Evolutionary conservation across 331 rosid genomes (phyloP), one percentile per base, ranked within the genome.

Genomic region (Stylosanthes scabra): DNA sequence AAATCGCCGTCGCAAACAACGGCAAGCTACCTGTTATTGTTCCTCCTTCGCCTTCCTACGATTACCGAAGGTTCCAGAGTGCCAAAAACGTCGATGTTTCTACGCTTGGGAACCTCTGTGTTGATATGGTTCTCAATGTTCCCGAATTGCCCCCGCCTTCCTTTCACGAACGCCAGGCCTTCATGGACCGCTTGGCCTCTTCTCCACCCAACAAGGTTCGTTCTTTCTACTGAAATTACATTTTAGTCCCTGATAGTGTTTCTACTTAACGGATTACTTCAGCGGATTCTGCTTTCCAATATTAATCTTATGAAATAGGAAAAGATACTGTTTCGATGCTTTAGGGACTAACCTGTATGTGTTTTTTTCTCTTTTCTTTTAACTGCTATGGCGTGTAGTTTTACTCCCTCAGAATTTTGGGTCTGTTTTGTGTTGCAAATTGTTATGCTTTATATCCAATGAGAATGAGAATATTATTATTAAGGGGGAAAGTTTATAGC

Each of bases 31-130:
- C 57, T 9, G 2, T 3, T 11, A 9, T 51, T 6, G 27, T 51
- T n/a, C 7, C 11, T 51, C 57, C 57, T 51, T 25, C 15, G 5
- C 16, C 57, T n/a, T 25, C 57, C 9, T 10, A 5, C 55, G 84
- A 72, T 64, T 67, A 67, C 64, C 66, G 77, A 37, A 59, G 77
- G 57, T 55, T 72, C 45, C 57, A 72, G 49, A 69, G 40, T 11
- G 57, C 66, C 11, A 94, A 91, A 77, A 78, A 85, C 74, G 63
- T 84, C 9, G 97, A 94, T 70, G 92, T 94, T 51, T 86, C 93
- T n/a, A 94, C 97, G 6, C 77, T 94, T 3, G 97, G 96, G 27
- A 94, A 94, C 55, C 97, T 94, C 60, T 94, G 99, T 61, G 88
- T 94, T 2, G 99, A 94, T 51, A 86, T 94, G 62, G 99, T 94